Percentiles rank a stretch among this genome's conserved stretches.
These are phyloP conservation scores for Daldinia loculata DNA, from an alignment of 495 filamentous ascomycete species.

Conservation along the genomic window DNA sequence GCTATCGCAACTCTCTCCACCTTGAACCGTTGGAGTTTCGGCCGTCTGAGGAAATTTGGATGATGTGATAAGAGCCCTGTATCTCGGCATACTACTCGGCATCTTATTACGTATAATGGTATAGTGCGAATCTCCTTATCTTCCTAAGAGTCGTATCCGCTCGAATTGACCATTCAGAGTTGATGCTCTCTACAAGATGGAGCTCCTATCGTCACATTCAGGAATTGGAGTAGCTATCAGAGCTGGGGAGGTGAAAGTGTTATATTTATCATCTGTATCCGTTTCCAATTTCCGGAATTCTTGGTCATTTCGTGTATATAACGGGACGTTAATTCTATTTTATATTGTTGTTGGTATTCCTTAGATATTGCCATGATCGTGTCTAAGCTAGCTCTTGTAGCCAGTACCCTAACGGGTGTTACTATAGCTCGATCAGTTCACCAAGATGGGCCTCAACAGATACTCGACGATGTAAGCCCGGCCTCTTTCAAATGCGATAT, in stretches of 20 bases:
- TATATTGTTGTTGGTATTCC: background rate
- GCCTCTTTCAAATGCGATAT: constrained; percentile 43
- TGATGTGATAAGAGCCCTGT: constrained; percentile 43
- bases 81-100: constrained; percentile 38
- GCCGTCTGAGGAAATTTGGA: constrained; percentile 28
- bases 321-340: background rate
- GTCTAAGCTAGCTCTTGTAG: constrained; percentile 34
- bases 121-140: constrained; percentile 22
- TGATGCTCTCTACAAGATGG: constrained; percentile 14
- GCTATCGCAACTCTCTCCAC: background rate
- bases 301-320: background rate
- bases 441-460: constrained; percentile 16
- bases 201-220: constrained; percentile 4
- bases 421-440: constrained; percentile 27
- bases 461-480: constrained; percentile 6
- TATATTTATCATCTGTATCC: constrained; percentile 1
- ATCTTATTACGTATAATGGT: constrained; percentile 29
- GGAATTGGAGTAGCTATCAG: constrained; percentile 25
- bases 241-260: constrained; percentile 5
- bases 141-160: constrained; percentile 2
- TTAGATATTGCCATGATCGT: constrained; percentile 24
- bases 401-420: constrained; percentile 22
- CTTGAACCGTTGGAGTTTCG: constrained; percentile 20
- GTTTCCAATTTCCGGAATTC: background rate
- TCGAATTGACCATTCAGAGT: constrained; percentile 33